Evolutionary conservation across 2,329 filamentous ascomycete genomes (phyloP).

Genomic region (Colletotrichum tropicicola): DNA sequence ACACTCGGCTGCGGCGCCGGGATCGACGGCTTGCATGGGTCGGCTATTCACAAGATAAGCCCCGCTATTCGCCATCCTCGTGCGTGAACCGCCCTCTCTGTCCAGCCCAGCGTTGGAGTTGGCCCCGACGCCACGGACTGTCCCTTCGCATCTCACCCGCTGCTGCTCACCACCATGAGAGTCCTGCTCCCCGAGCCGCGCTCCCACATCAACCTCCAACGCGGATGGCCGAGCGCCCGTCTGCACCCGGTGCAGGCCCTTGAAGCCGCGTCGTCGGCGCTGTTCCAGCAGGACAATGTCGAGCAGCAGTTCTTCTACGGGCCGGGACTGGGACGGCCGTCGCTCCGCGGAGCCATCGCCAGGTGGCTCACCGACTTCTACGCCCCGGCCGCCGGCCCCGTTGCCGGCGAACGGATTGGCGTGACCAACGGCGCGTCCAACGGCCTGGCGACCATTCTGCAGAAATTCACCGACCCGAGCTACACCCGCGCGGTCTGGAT

Average conservation of each 20-base stretch:
- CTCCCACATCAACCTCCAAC: not conserved
- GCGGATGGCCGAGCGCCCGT: constrained; percentile 1
- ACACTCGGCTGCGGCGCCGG: too few relatives aligned
- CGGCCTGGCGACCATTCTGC: constrained; percentile 79
- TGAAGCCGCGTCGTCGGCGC: not conserved
- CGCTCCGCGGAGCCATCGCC: constrained; percentile 54
- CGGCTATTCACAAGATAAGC: not conserved
- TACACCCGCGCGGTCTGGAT: constrained; percentile 83
- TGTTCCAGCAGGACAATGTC: not conserved
- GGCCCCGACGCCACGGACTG: not conserved
- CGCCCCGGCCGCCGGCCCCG: constrained; percentile 7
- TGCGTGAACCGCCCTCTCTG: not conserved
- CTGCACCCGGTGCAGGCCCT: not conserved
- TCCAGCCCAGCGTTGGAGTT: too few relatives aligned
- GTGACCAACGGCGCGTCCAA: constrained; percentile 88
- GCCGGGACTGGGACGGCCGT: not conserved
- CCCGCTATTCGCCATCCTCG: constrained; percentile 7
- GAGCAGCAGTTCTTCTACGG: not conserved
- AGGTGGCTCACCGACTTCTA: constrained; percentile 76
- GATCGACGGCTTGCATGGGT: too few relatives aligned
- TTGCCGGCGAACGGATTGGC: constrained; percentile 70
- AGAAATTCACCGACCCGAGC: constrained; percentile 81
- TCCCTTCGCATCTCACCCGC: not conserved
- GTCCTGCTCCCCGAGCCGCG: not conserved
- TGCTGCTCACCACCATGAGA: not conserved